Evolutionary conservation across 345 rosid species (phyloP).

Genomic region (Brassica nigra): DNA sequence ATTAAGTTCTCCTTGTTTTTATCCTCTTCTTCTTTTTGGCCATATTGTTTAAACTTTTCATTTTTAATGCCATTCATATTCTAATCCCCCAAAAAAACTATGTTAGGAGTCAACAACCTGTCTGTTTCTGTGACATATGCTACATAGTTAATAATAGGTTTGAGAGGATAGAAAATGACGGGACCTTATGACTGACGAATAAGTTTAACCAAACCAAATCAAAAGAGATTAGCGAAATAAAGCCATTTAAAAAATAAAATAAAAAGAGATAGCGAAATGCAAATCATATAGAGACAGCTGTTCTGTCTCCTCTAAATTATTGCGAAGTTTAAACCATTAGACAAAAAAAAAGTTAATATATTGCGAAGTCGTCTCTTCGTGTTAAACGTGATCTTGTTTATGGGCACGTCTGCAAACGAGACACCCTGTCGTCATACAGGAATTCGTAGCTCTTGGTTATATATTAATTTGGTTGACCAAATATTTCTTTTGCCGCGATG

Average conservation of each 20-base stretch:
- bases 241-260: too few species aligned
- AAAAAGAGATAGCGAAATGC: neutral
- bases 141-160: neutral
- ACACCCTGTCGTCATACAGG: neutral
- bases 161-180: conserved; percentile 4
- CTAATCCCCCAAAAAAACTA: neutral
- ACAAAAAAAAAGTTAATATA: too few species aligned
- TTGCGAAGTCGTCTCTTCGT: neutral
- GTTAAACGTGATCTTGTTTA: conserved; percentile 26
- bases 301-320: conserved; percentile 16
- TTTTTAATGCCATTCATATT: neutral
- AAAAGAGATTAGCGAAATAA: neutral
- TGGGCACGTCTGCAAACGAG: neutral
- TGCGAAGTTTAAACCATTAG: neutral
- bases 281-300: neutral
- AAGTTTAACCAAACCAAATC: conserved; percentile 22
- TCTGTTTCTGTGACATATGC: conserved; percentile 12
- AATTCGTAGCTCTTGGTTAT: neutral
- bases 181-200: conserved; percentile 8
- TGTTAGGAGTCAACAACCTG: neutral
- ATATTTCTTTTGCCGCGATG: neutral
- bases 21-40: neutral
- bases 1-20: neutral
- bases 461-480: neutral
- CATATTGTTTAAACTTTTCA: too few species aligned